Conservation (phyloP, 768 basidiomycete genomes). For the Auriscalpium vulgare region DNA sequence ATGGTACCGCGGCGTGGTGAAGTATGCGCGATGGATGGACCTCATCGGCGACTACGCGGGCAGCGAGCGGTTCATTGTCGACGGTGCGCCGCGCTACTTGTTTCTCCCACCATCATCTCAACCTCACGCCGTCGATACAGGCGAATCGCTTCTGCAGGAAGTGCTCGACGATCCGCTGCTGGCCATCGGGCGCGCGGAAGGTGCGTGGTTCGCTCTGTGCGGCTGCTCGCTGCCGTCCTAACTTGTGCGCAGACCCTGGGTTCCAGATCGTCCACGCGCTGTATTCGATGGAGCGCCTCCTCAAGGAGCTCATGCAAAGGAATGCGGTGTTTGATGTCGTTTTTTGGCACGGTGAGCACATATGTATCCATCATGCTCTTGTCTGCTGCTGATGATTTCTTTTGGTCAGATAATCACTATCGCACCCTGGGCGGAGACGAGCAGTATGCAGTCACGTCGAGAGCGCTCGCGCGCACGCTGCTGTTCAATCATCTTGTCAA, state of each 20-base stretch:
- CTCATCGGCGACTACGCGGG: conserved; percentile 67
- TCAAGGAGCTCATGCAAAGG: conserved; percentile 41
- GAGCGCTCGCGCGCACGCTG: conserved; percentile 43
- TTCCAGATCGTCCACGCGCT: conserved; percentile 62
- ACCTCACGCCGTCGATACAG: conserved; percentile 22
- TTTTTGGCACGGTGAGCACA: conserved; percentile 47
- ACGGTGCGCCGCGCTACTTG: conserved; percentile 33
- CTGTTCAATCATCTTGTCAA: conserved; percentile 40
- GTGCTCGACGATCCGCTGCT: conserved; percentile 57
- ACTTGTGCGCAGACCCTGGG: conserved; percentile 32
- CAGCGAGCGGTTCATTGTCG: conserved; percentile 54
- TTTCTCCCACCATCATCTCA: background rate
- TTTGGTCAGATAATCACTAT: conserved; percentile 35
- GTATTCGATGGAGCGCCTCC: conserved; percentile 41
- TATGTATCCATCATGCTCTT: background rate
- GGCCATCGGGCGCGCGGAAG: conserved; percentile 39
- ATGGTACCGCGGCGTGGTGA: conserved; percentile 32
- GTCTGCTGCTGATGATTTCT: background rate
- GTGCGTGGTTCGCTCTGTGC: conserved; percentile 23
- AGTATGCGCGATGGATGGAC: conserved; percentile 54
- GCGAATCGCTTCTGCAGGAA: conserved; percentile 51
- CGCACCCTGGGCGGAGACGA: conserved; percentile 32
- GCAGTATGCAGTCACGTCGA: conserved; percentile 33
- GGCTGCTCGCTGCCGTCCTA: background rate
- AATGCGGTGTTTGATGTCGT: conserved; percentile 53